A percentile compares a stretch with the other conserved stretches of the same genome.
Conservation (phyloP, 2,329 filamentous ascomycete species). For the Exophiala calicioides region DNA sequence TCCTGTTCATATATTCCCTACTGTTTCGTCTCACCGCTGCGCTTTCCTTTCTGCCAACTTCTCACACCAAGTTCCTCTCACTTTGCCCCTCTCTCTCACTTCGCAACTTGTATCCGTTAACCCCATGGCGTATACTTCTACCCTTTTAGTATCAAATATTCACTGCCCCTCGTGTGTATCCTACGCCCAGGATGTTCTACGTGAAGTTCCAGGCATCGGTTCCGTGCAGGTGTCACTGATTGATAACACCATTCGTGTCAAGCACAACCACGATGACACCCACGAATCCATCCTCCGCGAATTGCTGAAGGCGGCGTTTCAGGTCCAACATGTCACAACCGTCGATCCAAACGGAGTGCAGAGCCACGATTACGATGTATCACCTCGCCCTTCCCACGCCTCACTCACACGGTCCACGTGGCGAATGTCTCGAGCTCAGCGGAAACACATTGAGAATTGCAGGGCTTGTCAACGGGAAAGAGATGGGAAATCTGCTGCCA, state of each 20-base stretch:
- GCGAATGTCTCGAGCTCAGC: constrained; percentile 30
- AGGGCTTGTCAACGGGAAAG: constrained; percentile 50
- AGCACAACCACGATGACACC: constrained; percentile 37
- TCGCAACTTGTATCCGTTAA: background rate
- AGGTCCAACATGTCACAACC: constrained; percentile 48
- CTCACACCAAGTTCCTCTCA: background rate
- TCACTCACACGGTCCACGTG: constrained; percentile 14
- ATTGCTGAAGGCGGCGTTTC: constrained; percentile 49
- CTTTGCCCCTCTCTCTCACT: background rate
- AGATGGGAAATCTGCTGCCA: constrained; percentile 28
- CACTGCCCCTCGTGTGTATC: constrained; percentile 52
- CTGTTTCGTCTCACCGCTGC: background rate
- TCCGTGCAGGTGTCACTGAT: constrained; percentile 46
- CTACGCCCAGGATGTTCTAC: constrained; percentile 47
- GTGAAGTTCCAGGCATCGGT: constrained; percentile 38
- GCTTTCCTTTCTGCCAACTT: constrained; percentile 3
- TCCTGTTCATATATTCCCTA: background rate
- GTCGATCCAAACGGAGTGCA: constrained; percentile 36
- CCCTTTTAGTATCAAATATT: constrained; percentile 50
- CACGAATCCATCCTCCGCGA: constrained; percentile 39
- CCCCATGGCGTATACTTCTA: constrained; percentile 33
- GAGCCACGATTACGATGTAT: constrained; percentile 41
- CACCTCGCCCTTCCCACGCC: constrained; percentile 9
- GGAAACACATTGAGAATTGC: constrained; percentile 52
- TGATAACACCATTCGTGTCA: constrained; percentile 46